Percentiles rank a stretch among this genome's conserved stretches.
These are phyloP conservation scores for Boletus sensibilis DNA, from an alignment of 768 basidiomycete species.

Conservation along the genomic window DNA sequence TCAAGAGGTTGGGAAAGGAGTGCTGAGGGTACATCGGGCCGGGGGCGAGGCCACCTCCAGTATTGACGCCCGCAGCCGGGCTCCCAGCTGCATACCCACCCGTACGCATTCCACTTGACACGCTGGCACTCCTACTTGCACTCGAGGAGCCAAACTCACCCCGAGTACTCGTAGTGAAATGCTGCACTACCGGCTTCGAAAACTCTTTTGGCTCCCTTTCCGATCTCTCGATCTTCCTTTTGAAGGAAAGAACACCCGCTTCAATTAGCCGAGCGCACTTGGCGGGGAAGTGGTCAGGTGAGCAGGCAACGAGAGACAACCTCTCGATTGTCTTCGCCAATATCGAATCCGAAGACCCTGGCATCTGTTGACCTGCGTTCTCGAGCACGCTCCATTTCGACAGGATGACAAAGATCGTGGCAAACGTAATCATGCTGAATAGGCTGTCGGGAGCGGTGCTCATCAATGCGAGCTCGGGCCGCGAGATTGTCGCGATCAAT, in stretches of 20 bases:
- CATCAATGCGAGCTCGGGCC: conserved; percentile 35
- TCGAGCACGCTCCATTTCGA: conserved; percentile 43
- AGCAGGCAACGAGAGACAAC: conserved; percentile 34
- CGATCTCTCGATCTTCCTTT: conserved; percentile 27
- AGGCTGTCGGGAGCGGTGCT: conserved; percentile 42
- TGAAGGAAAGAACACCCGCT: conserved; percentile 32
- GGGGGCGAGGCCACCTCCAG: neutral
- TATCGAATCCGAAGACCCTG: conserved; percentile 39
- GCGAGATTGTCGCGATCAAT: conserved; percentile 35
- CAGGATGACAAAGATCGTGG: conserved; percentile 43
- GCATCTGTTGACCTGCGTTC: conserved; percentile 32
- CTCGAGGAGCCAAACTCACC: conserved; percentile 15
- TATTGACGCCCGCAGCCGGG: neutral
- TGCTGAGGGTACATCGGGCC: conserved; percentile 20
- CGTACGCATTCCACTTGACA: conserved; percentile 19
- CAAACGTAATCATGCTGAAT: conserved; percentile 43
- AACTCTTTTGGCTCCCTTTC: conserved; percentile 21
- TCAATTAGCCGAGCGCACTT: conserved; percentile 44
- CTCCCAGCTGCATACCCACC: conserved; percentile 11
- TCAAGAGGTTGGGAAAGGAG: conserved; percentile 21
- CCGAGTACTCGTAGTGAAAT: conserved; percentile 20
- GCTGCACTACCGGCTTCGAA: conserved; percentile 19
- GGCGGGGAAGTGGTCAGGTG: conserved; percentile 41
- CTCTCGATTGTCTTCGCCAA: conserved; percentile 37
- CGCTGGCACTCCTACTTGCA: conserved; percentile 16